Evolutionary conservation across 805 yeast genomes (phyloP).

Genomic region (Myxozyma mucilagina): DNA sequence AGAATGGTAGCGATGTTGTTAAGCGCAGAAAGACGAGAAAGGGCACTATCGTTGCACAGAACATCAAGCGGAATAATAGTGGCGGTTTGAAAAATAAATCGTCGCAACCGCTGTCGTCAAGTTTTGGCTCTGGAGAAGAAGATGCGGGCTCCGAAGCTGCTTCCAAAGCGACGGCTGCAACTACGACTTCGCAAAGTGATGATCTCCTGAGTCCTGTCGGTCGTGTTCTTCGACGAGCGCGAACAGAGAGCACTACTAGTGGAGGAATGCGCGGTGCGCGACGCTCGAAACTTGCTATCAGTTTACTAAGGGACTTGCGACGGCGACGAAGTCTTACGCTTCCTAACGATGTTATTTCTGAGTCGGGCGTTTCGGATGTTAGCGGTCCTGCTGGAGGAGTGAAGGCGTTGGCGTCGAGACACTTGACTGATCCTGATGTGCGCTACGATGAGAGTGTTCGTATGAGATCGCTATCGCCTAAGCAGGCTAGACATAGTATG

Average conservation of each 20-base stretch:
- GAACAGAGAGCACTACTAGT: conserved; percentile 1
- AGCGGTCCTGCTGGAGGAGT: conserved; percentile 6
- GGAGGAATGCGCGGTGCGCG: not conserved
- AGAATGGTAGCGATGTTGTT: conserved; percentile 9
- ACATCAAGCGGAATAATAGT: not conserved
- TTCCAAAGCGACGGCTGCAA: not conserved
- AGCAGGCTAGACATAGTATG: not conserved
- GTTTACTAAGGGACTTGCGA: conserved; percentile 26
- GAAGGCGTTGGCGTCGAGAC: conserved; percentile 5
- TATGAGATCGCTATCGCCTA: conserved; percentile 14
- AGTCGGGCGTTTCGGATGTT: conserved; percentile 7
- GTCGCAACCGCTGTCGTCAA: conserved; percentile 13
- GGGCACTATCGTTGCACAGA: conserved; percentile 24
- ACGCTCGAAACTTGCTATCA: conserved; percentile 19
- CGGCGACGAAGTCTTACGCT: conserved; percentile 13
- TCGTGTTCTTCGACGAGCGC: not conserved
- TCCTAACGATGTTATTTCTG: conserved; percentile 5
- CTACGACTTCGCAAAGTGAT: not conserved
- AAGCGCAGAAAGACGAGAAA: conserved; percentile 22
- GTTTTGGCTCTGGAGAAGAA: not conserved
- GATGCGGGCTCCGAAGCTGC: not conserved
- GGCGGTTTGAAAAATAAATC: not conserved
- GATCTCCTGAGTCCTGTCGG: not conserved
- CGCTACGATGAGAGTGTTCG: conserved; percentile 1
- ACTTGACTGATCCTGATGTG: not conserved